Evolutionary conservation across 257 asterid species (phyloP), one percentile per base, ranked within the genome.

Genomic region (Cordia subcordata): DNA sequence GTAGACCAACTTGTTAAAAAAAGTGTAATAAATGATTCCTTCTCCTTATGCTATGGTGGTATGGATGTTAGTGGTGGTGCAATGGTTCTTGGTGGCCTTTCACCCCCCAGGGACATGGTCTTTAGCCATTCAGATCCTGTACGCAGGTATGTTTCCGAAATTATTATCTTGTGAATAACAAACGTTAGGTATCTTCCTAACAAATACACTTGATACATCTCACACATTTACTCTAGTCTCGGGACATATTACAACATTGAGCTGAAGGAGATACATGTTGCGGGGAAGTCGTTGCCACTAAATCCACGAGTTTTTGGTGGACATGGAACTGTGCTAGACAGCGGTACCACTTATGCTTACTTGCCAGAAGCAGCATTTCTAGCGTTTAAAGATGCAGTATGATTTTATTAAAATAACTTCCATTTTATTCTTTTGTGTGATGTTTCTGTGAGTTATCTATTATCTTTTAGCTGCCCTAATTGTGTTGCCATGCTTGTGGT

Each of bases 11-110:
- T 93, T 47, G 96, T 93, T 67, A 88, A 83, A 11, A 93, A 88
- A 81, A 76, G 81, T 72, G 94, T 88, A 47, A 83, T 93, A 71
- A 74, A 83, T 60, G 95, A 93, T 78, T 86, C 97, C 14, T 93
- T 93, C 79, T 89, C 99, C 49, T 78, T 93, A 64, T 93, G 99
- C 71, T 93, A 93, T 33, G 99, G 99, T 61, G 99, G 99, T 54
- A 93, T 93, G 99, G 99, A 93, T 81, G 72, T 93, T 60, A 96
- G 99, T 57, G 97, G 97, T 32, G 99, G 99, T 60, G 88, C 92
- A 47, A 93, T 93, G 99, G 99, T 93, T 79, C 96, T 93, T 71
- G 99, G 99, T 58, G 89, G 82, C 64, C 82, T 88, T 75, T 61
- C 89, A 60, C 66, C 88, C 52, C 97, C 96, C 71, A 67, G 72